Evolutionary conservation across 2,329 filamentous ascomycete genomes (phyloP).

Genomic region (Metarhizium robertsii): DNA sequence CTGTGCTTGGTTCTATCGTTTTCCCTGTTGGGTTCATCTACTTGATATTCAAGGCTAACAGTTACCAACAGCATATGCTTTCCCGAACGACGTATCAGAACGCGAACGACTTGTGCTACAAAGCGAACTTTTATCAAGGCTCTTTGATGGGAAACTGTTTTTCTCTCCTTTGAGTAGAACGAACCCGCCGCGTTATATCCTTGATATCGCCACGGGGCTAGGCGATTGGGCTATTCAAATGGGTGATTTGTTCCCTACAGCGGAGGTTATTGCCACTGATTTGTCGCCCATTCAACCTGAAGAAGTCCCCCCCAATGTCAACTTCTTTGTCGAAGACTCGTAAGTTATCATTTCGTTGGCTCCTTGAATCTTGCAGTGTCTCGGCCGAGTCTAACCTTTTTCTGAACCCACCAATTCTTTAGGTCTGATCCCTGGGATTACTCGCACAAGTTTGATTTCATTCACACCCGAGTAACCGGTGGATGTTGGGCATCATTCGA

Average conservation of each 20-base stretch:
- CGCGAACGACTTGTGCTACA: slow-evolving; percentile 32
- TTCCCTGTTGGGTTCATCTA: background rate
- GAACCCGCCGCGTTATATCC: slow-evolving; percentile 25
- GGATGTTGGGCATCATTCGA: slow-evolving; percentile 42
- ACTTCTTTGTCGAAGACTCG: slow-evolving; percentile 63
- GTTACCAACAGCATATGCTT: slow-evolving; percentile 29
- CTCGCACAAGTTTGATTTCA: slow-evolving; percentile 45
- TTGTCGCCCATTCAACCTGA: slow-evolving; percentile 58
- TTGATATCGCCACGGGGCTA: slow-evolving; percentile 36
- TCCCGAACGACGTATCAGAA: slow-evolving; percentile 35
- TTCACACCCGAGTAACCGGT: slow-evolving; percentile 40
- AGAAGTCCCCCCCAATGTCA: slow-evolving; percentile 61
- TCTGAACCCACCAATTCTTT: background rate
- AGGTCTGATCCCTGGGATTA: slow-evolving; percentile 41
- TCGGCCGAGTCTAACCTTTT: background rate
- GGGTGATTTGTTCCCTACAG: slow-evolving; percentile 49
- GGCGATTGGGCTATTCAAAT: slow-evolving; percentile 59
- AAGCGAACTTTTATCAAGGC: slow-evolving; percentile 24
- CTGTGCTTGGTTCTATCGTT: background rate
- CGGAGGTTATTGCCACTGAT: slow-evolving; percentile 54
- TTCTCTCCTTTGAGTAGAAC: slow-evolving; percentile 31
- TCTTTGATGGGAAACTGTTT: slow-evolving; percentile 30
- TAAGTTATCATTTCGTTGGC: slow-evolving; percentile 13
- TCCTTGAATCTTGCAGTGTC: background rate
- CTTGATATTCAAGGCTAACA: slow-evolving; percentile 5